phyloP scores from a whole-genome alignment of 2,329 filamentous ascomycete species.

The Cercospora sp. region DNA sequence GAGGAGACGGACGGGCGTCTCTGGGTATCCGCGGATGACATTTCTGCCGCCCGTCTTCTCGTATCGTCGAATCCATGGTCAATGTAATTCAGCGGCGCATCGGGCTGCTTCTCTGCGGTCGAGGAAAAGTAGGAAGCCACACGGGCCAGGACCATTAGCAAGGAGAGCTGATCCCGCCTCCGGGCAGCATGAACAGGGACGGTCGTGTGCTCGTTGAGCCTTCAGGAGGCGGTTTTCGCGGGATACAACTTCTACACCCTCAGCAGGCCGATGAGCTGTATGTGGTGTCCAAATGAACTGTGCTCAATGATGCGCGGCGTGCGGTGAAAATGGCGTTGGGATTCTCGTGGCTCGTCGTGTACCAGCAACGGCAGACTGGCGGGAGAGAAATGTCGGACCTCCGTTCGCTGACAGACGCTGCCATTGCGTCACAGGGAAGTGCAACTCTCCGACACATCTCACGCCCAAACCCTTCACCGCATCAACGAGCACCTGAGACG shows the following conservation, averaged over 20 bases:
- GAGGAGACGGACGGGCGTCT: slow-evolving; percentile 11
- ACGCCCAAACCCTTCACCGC: not conserved
- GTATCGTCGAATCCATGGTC: slow-evolving; percentile 39
- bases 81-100: slow-evolving; percentile 37
- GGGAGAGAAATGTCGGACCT: slow-evolving; percentile 1
- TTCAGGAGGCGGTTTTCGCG: not conserved
- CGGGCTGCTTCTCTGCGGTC: slow-evolving; percentile 24
- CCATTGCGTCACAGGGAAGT: not conserved
- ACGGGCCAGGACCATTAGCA: slow-evolving; percentile 52
- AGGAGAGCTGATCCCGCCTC: slow-evolving; percentile 9
- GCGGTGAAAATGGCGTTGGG: not conserved
- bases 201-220: not conserved
- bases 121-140: slow-evolving; percentile 49
- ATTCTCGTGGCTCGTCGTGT: not conserved
- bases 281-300: not conserved
- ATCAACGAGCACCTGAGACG: not conserved
- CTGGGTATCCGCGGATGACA: slow-evolving; percentile 35
- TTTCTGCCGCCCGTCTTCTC: slow-evolving; percentile 40
- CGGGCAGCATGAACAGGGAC: slow-evolving; percentile 5
- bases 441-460: not conserved
- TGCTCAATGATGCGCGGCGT: not conserved
- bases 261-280: not conserved
- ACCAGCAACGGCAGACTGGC: not conserved
- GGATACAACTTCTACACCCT: not conserved
- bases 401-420: not conserved